Conservation (phyloP, 768 basidiomycete genomes). For the Suillus paluster region DNA sequence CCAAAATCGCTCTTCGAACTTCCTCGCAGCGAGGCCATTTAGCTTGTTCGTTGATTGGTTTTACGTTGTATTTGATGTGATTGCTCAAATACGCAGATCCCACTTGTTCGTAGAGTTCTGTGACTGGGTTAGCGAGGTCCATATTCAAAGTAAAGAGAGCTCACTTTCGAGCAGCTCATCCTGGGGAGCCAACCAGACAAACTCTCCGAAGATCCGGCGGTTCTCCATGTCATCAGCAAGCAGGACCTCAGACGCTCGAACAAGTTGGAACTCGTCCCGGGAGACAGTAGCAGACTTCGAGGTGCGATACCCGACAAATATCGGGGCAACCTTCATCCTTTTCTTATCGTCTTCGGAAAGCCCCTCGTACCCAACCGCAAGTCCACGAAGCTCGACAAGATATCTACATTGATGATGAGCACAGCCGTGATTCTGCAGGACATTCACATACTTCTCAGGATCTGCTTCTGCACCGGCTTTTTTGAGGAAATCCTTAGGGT, state of each 20-base stretch:
- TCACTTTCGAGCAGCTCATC: conserved; percentile 87
- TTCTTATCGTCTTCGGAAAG: conserved; percentile 44
- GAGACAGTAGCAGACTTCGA: conserved; percentile 20
- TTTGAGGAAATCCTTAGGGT: conserved; percentile 69
- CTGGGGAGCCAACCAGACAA: conserved; percentile 75
- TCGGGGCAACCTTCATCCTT: conserved; percentile 67
- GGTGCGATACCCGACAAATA: conserved; percentile 69
- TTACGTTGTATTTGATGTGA: conserved; percentile 75
- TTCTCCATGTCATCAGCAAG: conserved; percentile 83
- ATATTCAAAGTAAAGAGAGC: not conserved
- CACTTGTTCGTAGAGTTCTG: conserved; percentile 72
- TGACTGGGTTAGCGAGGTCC: not conserved
- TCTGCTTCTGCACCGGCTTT: conserved; percentile 53
- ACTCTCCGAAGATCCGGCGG: conserved; percentile 72
- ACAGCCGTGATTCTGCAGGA: not conserved
- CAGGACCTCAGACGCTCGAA: conserved; percentile 65
- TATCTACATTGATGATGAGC: conserved; percentile 52
- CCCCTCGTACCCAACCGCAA: conserved; percentile 67
- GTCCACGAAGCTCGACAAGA: conserved; percentile 77
- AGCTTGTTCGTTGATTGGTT: conserved; percentile 49
- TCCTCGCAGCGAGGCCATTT: conserved; percentile 43
- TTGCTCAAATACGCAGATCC: conserved; percentile 73
- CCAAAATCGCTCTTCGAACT: conserved; percentile 64
- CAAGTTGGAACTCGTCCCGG: conserved; percentile 60
- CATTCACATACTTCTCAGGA: conserved; percentile 53